Percentiles rank a stretch among this genome's conserved stretches.
Conservation (phyloP, 176 grass and related monocot genomes). For the Oryza coarctata region DNA sequence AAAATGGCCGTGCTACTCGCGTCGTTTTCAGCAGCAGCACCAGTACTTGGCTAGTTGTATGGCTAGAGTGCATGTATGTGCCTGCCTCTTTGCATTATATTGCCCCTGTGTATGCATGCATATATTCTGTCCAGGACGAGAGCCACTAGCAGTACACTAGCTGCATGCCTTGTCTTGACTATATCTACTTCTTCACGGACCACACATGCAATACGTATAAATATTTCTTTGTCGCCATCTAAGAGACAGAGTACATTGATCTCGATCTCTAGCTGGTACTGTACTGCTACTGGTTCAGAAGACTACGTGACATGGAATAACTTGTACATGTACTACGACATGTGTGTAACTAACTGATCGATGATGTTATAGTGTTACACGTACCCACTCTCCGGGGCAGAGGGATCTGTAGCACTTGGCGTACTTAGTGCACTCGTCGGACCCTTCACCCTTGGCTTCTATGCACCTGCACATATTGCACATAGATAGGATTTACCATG, state of each 20-base stretch:
- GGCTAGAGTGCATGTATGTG: background rate
- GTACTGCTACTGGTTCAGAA: background rate
- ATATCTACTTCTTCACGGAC: background rate
- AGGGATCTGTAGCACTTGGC: background rate
- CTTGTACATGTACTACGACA: too few species aligned
- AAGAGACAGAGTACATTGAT: background rate
- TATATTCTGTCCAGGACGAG: background rate
- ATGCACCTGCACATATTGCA: background rate
- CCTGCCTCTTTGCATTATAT: background rate
- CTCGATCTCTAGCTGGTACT: background rate
- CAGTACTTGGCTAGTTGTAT: background rate
- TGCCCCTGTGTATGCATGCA: background rate
- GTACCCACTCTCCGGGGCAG: background rate
- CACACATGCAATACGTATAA: background rate
- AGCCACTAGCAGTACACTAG: background rate
- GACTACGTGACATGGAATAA: background rate
- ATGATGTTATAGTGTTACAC: background rate
- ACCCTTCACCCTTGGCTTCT: background rate
- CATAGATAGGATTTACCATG: background rate
- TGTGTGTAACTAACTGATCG: too few species aligned
- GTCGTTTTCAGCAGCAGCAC: background rate
- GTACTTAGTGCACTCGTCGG: background rate
- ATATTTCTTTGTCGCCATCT: background rate
- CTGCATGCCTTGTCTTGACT: background rate
- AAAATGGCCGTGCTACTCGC: background rate